These are phyloP conservation scores for Bothriochloa decipiens DNA, from an alignment of 176 grass and related monocot genomes.

Conservation along the genomic window DNA sequence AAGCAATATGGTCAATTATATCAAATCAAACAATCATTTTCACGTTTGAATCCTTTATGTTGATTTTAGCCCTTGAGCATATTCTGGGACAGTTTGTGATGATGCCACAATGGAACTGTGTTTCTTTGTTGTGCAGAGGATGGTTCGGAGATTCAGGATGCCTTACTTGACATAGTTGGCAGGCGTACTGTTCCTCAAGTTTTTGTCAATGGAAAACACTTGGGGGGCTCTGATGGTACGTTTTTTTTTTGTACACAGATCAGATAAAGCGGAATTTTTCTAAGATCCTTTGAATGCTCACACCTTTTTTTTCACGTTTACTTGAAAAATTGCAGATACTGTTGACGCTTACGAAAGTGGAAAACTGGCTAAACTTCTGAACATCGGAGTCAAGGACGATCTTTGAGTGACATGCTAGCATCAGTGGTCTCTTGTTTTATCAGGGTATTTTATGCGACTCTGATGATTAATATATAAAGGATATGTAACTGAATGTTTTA, in stretches of 20 bases:
- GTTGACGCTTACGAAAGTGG: conserved; percentile 69
- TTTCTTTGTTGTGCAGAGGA: conserved; percentile 51
- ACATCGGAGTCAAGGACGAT: conserved; percentile 52
- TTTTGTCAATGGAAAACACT: conserved; percentile 68
- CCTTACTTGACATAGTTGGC: conserved; percentile 54
- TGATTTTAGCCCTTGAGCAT: conserved; percentile 1
- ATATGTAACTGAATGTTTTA: background rate
- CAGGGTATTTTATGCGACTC: background rate
- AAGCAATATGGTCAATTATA: background rate
- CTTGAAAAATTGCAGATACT: conserved; percentile 52
- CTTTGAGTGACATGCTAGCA: conserved; percentile 48
- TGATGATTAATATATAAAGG: conserved; percentile 10
- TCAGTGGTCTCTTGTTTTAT: background rate
- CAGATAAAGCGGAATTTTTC: background rate
- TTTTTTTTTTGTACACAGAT: background rate
- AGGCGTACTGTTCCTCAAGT: conserved; percentile 73
- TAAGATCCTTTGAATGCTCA: background rate
- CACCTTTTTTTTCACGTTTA: background rate
- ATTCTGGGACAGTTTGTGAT: background rate
- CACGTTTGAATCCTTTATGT: background rate
- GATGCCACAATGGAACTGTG: conserved; percentile 1
- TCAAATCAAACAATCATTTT: background rate
- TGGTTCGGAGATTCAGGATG: conserved; percentile 71
- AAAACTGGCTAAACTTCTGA: conserved; percentile 57
- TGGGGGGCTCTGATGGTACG: conserved; percentile 75